Evolutionary conservation across 2,329 filamentous ascomycete genomes (phyloP).

Genomic region (Davidsoniella virescens): DNA sequence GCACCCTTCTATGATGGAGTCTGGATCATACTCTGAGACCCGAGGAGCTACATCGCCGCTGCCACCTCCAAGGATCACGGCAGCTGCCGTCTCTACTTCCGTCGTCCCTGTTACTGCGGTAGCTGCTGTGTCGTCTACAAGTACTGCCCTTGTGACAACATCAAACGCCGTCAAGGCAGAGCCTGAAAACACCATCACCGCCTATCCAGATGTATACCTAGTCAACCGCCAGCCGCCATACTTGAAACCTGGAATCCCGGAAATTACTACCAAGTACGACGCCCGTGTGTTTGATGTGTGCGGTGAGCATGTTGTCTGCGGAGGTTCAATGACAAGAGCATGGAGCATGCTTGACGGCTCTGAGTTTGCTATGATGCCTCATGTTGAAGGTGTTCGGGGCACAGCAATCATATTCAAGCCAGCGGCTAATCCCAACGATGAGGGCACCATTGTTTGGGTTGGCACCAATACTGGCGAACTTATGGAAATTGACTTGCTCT

Average conservation of each 20-base stretch:
- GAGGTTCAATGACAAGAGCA: conserved; percentile 69
- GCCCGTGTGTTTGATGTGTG: conserved; percentile 75
- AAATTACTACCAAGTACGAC: conserved; percentile 75
- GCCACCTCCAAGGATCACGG: conserved; percentile 10
- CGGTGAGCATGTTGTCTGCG: conserved; percentile 73
- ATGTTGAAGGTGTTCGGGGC: conserved; percentile 72
- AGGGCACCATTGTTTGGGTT: conserved; percentile 73
- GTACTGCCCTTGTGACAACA: conserved; percentile 9
- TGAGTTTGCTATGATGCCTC: conserved; percentile 60
- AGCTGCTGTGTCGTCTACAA: conserved; percentile 14
- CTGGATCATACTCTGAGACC: conserved; percentile 2
- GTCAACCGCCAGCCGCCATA: conserved; percentile 71
- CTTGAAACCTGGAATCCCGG: conserved; percentile 52
- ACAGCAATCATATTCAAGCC: conserved; percentile 78
- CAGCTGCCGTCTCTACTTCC: conserved; percentile 14
- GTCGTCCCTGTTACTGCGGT: conserved; percentile 7
- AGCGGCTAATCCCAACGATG: conserved; percentile 56
- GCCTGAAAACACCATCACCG: conserved; percentile 33
- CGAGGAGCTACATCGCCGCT: conserved; percentile 1
- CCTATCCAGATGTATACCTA: conserved; percentile 72
- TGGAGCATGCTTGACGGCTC: conserved; percentile 80
- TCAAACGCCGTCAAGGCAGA: conserved; percentile 21
- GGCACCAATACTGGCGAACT: conserved; percentile 80
- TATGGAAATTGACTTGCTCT: conserved; percentile 69
- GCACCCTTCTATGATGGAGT: conserved; percentile 11